Conservation (phyloP, 192 early-diverging fungal genomes). For the Allomyces arbusculus region DNA sequence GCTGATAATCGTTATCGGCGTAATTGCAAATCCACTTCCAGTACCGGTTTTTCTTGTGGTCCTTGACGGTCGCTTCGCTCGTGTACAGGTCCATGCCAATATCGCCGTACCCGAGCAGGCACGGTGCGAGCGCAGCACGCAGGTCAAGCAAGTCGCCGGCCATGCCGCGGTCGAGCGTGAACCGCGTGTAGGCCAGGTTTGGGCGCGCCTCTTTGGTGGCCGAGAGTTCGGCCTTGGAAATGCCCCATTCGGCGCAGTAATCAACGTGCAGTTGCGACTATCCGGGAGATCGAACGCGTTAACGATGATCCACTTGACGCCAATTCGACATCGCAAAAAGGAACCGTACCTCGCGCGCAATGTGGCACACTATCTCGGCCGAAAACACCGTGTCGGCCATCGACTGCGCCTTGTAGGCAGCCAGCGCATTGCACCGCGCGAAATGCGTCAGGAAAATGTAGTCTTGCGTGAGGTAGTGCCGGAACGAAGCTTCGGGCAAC, state of each 20-base stretch:
- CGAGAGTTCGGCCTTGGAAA: constrained; percentile 42
- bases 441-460: constrained; percentile 61
- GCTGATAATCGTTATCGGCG: constrained; percentile 42
- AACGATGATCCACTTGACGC: too few relatives aligned
- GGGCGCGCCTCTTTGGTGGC: constrained; percentile 44
- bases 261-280: constrained; percentile 19
- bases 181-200: constrained; percentile 72
- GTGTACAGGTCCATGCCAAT: constrained; percentile 41
- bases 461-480: constrained; percentile 66
- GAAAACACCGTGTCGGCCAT: constrained; percentile 34
- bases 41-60: constrained; percentile 50
- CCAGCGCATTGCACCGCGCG: constrained; percentile 52
- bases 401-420: constrained; percentile 44
- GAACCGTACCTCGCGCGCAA: constrained; percentile 31
- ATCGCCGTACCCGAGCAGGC: constrained; percentile 64
- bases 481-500: constrained; percentile 41
- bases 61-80: constrained; percentile 40
- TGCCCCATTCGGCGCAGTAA: constrained; percentile 54
- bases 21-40: constrained; percentile 65
- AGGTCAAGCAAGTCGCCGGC: constrained; percentile 57
- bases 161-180: constrained; percentile 49
- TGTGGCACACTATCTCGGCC: constrained; percentile 39
- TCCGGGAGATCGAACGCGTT: constrained; percentile 31
- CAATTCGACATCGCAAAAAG: too few relatives aligned
- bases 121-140: constrained; percentile 61